Evolutionary conservation across 305 asterid genomes (phyloP), one percentile per base, ranked within the genome.

Genomic region (Rubia tinctorum): DNA sequence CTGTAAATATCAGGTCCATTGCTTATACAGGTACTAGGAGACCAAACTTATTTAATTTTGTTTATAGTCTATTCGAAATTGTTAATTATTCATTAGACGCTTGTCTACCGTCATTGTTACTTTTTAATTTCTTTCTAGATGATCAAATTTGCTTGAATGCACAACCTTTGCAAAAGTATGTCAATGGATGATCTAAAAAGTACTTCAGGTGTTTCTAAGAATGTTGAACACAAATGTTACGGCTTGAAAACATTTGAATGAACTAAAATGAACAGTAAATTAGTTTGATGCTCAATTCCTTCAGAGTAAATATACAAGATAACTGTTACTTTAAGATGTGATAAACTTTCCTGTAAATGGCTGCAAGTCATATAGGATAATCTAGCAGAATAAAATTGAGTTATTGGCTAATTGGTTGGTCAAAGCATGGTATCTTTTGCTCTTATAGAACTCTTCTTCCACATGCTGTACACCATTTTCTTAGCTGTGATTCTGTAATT

Each of bases 171-270:
- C 63, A 18, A 22, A 20, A 55, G 25, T 17, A 55, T 17, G 25
- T 55, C 25, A 55, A n/a, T 55, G 61, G 61, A 55, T 55, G 61
- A 58, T 58, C 63, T 58, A 8, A 58, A 58, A 58, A 22, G 58
- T 18, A 58, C 25, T 58, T 22, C 63, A 20, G 0, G 13, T 2
- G 63, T 58, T n/a, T 20, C 63, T 18, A 20, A 58, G 34, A 58
- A 58, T 8, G 63, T 8, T 58, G 34, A 22, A 20, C 63, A 58
- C 22, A 22, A 58, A 20, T 5, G 8, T 58, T 58, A 6, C 25
- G 20, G 63, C 63, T n/a, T 20, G 30, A 56, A 20, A 56, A 6
- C 62, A 17, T 22, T 22, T 59, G 15, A 47, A 47, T 47, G 15
- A 47, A 47, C 55, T 18, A 13, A 3, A 53, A 15, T 15, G 20